A percentile compares a stretch with the other conserved stretches of the same genome.
phyloP scores from a whole-genome alignment of 1,139 yeast genomes.

The Scheffersomyces illinoinensis region DNA sequence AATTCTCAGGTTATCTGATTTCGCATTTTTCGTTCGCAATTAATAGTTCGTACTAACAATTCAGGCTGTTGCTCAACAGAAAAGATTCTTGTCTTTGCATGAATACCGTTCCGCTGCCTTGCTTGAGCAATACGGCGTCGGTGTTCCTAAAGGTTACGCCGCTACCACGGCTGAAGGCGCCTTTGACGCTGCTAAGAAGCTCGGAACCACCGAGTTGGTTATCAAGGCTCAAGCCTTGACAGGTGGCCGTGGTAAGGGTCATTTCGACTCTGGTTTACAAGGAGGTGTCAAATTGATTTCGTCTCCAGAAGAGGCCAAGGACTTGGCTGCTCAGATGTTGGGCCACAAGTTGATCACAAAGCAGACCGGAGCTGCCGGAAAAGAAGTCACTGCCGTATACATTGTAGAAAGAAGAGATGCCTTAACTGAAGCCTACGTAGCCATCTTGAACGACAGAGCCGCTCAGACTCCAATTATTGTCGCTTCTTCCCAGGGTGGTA shows the following conservation, averaged over 20 bases:
- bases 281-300: conserved; percentile 95
- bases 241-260: conserved; percentile 99
- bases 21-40: neutral
- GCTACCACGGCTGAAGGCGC: conserved; percentile 92
- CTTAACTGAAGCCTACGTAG: conserved; percentile 90
- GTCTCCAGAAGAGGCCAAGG: conserved; percentile 83
- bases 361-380: conserved; percentile 98
- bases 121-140: conserved; percentile 78
- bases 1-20: neutral
- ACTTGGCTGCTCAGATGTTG: conserved; percentile 86
- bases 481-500: conserved; percentile 98
- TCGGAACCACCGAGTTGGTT: conserved; percentile 78
- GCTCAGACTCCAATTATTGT: conserved; percentile 90
- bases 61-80: conserved; percentile 23
- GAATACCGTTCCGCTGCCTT: conserved; percentile 95
- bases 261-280: conserved; percentile 91
- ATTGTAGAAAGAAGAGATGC: conserved; percentile 94
- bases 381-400: conserved; percentile 95
- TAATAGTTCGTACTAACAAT: conserved; percentile 14
- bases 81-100: conserved; percentile 84
- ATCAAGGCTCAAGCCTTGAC: conserved; percentile 98
- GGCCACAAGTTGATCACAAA: conserved; percentile 93
- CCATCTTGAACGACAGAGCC: conserved; percentile 92
- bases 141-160: conserved; percentile 89
- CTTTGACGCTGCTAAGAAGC: conserved; percentile 67